phyloP scores from a whole-genome alignment of 1,284 basidiomycete genomes.

The Ceratorhiza oryzae-sativae region DNA sequence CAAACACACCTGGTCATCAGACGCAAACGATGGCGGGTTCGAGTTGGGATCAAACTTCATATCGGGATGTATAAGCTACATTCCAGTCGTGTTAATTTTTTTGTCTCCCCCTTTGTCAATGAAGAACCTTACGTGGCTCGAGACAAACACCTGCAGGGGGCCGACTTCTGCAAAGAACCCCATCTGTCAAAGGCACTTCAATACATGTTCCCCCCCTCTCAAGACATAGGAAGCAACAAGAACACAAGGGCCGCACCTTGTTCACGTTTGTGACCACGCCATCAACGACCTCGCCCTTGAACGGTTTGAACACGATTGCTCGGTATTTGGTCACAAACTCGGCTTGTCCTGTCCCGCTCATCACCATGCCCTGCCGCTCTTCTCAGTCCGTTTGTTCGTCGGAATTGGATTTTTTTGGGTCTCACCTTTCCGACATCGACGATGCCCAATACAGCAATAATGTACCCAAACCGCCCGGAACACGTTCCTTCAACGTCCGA shows the following conservation, averaged over 20 bases:
- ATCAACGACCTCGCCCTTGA: constrained; percentile 98
- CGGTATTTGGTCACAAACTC: constrained; percentile 91
- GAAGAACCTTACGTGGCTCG: constrained; percentile 80
- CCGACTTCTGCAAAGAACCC: constrained; percentile 98
- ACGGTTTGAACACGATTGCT: constrained; percentile 96
- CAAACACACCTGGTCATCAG: constrained; percentile 77
- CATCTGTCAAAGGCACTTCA: constrained; percentile 71
- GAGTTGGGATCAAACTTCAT: constrained; percentile 93
- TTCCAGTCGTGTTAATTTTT: constrained; percentile 39
- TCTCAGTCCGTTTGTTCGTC: background rate
- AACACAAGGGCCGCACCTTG: constrained; percentile 71
- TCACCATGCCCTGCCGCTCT: constrained; percentile 70
- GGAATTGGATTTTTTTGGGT: background rate
- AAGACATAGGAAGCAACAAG: background rate
- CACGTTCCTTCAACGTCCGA: constrained; percentile 98
- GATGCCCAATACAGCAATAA: constrained; percentile 93
- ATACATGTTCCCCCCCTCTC: background rate
- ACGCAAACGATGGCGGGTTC: constrained; percentile 89
- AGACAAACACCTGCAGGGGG: constrained; percentile 90
- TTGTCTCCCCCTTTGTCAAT: constrained; percentile 46
- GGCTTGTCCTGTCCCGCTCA: constrained; percentile 91
- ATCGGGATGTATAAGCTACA: constrained; percentile 89
- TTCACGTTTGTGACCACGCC: constrained; percentile 95
- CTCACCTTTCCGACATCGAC: constrained; percentile 77
- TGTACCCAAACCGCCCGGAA: constrained; percentile 94